A percentile compares a stretch with the other conserved stretches of the same genome.
Evolutionary conservation across 345 rosid species (phyloP).

Genomic region (Syzygium oleosum): DNA sequence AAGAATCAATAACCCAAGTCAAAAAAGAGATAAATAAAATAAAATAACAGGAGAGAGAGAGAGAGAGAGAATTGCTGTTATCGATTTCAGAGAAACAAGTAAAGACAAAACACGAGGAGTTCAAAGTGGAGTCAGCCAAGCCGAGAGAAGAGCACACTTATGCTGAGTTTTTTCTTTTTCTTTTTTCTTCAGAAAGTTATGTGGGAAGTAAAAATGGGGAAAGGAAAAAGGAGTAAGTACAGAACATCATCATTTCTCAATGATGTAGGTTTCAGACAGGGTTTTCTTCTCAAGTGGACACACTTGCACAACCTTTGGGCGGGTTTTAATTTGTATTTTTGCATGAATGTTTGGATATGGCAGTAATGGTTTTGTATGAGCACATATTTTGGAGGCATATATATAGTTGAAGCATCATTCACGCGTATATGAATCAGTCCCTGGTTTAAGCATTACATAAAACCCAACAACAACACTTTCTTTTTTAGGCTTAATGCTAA

Average conservation of each 20-base stretch:
- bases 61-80: constrained; percentile 1
- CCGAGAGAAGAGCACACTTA: background rate
- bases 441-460: background rate
- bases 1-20: constrained; percentile 33
- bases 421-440: background rate
- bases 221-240: constrained; percentile 20
- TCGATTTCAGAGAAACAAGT: constrained; percentile 11
- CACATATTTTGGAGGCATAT: background rate
- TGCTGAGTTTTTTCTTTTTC: background rate
- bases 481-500: background rate
- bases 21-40: background rate
- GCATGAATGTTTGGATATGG: background rate
- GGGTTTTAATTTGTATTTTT: constrained; percentile 1
- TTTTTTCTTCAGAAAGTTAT: background rate
- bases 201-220: background rate
- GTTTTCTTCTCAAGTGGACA: constrained; percentile 7
- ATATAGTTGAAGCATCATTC: background rate
- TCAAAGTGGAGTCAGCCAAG: constrained; percentile 22
- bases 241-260: constrained; percentile 64
- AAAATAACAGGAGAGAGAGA: background rate
- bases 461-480: background rate
- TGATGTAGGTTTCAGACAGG: constrained; percentile 28
- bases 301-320: background rate
- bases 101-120: constrained; percentile 10
- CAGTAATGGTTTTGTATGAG: background rate